Evolutionary conservation across 257 asterid species (phyloP).

Genomic region (Oldenlandia corymbosa): DNA sequence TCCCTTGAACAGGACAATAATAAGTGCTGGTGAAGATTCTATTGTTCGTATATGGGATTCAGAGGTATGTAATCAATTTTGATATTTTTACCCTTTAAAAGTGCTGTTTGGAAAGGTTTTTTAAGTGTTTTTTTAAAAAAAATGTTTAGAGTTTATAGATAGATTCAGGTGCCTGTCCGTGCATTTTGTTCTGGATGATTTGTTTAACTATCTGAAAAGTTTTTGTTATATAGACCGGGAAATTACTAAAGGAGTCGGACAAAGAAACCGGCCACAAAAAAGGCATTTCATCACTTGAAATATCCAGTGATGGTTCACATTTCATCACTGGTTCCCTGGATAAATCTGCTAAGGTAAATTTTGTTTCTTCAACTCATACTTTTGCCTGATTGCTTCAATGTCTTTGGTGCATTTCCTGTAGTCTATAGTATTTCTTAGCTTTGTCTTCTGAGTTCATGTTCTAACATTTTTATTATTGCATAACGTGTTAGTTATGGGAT

Average conservation of each 20-base stretch:
- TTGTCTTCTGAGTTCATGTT: background rate
- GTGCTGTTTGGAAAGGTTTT: background rate
- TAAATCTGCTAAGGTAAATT: conserved; percentile 80
- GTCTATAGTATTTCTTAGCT: background rate
- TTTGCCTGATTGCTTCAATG: background rate
- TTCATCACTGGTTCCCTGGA: conserved; percentile 84
- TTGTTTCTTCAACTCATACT: background rate
- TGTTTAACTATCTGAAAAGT: background rate
- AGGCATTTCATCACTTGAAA: conserved; percentile 68
- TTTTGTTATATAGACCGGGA: conserved; percentile 53
- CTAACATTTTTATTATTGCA: conserved; percentile 2
- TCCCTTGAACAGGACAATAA: conserved; percentile 73
- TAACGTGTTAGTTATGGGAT: conserved; percentile 77
- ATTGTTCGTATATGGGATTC: conserved; percentile 84
- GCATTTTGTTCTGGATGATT: background rate
- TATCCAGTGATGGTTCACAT: conserved; percentile 71
- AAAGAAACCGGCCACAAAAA: conserved; percentile 77
- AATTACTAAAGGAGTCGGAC: conserved; percentile 58
- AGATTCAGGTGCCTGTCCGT: background rate
- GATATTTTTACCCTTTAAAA: background rate
- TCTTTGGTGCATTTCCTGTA: background rate
- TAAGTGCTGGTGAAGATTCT: conserved; percentile 88
- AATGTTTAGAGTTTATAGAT: too few relatives aligned
- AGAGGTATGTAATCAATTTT: conserved; percentile 41
- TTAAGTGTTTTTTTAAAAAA: background rate